Conservation (phyloP, 2,329 filamentous ascomycete species). For the Aspergillus sp. region DNA sequence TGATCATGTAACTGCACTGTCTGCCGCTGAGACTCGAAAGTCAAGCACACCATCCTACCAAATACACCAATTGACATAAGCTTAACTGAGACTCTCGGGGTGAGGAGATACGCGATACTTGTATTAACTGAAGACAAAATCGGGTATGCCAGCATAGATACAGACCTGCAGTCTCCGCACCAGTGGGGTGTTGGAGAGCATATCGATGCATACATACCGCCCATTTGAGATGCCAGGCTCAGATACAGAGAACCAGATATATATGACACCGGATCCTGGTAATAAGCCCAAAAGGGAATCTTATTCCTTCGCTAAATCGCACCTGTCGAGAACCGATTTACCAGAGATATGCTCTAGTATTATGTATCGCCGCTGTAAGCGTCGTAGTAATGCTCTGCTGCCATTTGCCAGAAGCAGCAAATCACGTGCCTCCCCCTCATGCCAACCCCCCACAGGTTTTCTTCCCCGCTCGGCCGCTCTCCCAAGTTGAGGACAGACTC, state of each 20-base stretch:
- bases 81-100: no score
- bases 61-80: no score
- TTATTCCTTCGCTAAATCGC: no score
- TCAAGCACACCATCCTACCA: no score
- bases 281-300: no score
- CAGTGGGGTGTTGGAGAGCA: background rate
- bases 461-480: conserved; percentile 30
- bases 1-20: no score
- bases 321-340: no score
- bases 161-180: background rate
- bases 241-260: background rate
- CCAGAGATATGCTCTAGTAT: background rate
- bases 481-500: conserved; percentile 20
- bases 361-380: background rate
- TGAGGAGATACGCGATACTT: no score
- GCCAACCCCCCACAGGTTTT: conserved; percentile 30
- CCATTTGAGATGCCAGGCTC: background rate
- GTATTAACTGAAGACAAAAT: no score
- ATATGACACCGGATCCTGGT: background rate
- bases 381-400: background rate
- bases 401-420: conserved; percentile 2
- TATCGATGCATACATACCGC: background rate
- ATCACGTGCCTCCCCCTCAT: conserved; percentile 8
- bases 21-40: no score
- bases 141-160: no score